phyloP scores from a whole-genome alignment of 179 eudicot species.

The Silene noctiflora region DNA sequence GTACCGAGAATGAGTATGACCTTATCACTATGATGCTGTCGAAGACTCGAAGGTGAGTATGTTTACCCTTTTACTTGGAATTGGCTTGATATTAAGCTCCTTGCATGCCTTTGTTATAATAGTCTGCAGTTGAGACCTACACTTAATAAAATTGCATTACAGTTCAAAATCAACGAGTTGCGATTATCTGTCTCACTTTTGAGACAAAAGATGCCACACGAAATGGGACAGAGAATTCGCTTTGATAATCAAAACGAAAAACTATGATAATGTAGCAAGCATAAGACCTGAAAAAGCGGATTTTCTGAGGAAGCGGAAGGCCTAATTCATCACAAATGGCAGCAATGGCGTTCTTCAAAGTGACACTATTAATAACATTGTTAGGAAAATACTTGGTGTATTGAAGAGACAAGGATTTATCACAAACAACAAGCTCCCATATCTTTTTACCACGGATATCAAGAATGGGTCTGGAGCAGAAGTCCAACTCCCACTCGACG shows the following conservation, averaged over 20 bases:
- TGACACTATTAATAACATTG: constrained; percentile 85
- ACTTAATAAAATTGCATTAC: background rate
- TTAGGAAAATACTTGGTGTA: constrained; percentile 89
- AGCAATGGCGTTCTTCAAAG: constrained; percentile 71
- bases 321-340: constrained; percentile 72
- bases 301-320: constrained; percentile 77
- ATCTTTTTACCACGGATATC: constrained; percentile 91
- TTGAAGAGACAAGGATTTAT: constrained; percentile 79
- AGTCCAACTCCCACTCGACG: constrained; percentile 84
- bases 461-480: constrained; percentile 93
- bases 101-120: constrained; percentile 87
- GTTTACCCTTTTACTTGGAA: constrained; percentile 87
- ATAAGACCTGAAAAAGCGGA: constrained; percentile 73
- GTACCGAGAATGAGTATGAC: too few species aligned
- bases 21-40: background rate
- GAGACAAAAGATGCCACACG: too few species aligned
- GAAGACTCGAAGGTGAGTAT: background rate
- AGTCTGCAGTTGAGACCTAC: constrained; percentile 95
- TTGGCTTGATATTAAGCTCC: constrained; percentile 75
- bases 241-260: too few species aligned
- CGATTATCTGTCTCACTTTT: too few species aligned
- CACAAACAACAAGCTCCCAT: constrained; percentile 95
- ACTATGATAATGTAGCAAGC: too few species aligned
- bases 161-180: too few species aligned
- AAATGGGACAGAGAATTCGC: too few species aligned